phyloP scores from a whole-genome alignment of 306 rosid species.

The Ormosia emarginata region DNA sequence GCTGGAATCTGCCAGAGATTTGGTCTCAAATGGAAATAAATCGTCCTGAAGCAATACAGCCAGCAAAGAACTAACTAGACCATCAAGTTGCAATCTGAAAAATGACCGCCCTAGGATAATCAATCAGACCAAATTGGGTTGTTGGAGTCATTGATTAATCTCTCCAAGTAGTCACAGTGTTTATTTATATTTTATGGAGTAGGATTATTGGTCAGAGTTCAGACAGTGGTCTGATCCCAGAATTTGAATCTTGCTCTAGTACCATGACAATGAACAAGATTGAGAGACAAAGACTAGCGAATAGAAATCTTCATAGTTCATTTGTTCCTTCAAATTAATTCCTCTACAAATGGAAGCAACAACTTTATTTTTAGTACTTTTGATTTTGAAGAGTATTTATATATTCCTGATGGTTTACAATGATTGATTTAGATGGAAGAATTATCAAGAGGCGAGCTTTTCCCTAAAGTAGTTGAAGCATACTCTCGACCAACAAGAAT shows the following conservation, averaged over 20 bases:
- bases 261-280: background rate
- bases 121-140: background rate
- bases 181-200: too few species aligned
- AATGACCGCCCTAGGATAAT: background rate
- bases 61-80: too few species aligned
- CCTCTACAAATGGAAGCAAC: background rate
- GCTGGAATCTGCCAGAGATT: background rate
- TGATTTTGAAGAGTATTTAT: background rate
- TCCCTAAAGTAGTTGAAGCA: constrained; percentile 82
- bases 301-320: background rate
- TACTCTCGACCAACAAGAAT: constrained; percentile 95
- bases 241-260: too few species aligned
- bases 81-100: background rate
- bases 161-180: background rate
- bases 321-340: background rate
- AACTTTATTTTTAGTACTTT: background rate
- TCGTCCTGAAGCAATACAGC: background rate
- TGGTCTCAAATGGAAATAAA: background rate
- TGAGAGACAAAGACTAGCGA: background rate
- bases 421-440: constrained; percentile 73
- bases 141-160: background rate
- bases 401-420: constrained; percentile 15
- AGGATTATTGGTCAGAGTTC: background rate
- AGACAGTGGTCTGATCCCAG: too few species aligned
- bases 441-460: constrained; percentile 58